Evolutionary conservation across 805 yeast species (phyloP).

Genomic region (Metschnikowia matae): DNA sequence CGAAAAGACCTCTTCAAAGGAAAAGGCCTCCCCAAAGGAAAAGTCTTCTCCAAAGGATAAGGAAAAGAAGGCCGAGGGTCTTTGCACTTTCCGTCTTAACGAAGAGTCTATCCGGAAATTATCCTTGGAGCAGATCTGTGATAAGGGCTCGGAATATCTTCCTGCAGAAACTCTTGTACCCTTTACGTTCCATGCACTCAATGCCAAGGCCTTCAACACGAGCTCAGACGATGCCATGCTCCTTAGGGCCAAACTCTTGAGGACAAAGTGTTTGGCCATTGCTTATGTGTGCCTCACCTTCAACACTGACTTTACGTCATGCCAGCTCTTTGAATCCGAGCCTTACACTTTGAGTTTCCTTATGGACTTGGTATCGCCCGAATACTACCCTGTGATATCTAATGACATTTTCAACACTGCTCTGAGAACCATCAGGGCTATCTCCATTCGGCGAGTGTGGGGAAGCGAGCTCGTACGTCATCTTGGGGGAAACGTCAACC

Average conservation of each 20-base stretch:
- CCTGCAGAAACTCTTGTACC: constrained; percentile 65
- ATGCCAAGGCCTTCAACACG: constrained; percentile 69
- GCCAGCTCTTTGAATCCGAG: constrained; percentile 66
- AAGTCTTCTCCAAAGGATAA: constrained; percentile 10
- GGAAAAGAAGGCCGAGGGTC: constrained; percentile 36
- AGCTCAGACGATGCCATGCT: constrained; percentile 49
- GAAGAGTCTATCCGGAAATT: constrained; percentile 54
- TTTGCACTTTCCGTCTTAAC: constrained; percentile 48
- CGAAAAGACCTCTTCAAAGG: constrained; percentile 6
- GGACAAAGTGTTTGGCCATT: constrained; percentile 62
- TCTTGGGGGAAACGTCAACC: constrained; percentile 81
- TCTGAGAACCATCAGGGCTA: constrained; percentile 61
- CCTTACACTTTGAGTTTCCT: constrained; percentile 64
- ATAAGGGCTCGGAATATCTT: constrained; percentile 50
- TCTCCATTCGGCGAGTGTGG: constrained; percentile 64
- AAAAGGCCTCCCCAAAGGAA: constrained; percentile 10
- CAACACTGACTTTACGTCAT: constrained; percentile 54
- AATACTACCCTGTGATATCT: constrained; percentile 44
- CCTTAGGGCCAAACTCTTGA: constrained; percentile 55
- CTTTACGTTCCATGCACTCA: constrained; percentile 56
- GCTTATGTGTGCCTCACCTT: constrained; percentile 59
- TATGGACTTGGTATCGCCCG: constrained; percentile 71
- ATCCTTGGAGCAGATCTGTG: constrained; percentile 59
- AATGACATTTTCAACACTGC: constrained; percentile 55
- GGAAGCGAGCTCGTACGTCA: constrained; percentile 74